Evolutionary conservation across 495 filamentous ascomycete species (phyloP).

Genomic region (Aspergillus conjunctus): DNA sequence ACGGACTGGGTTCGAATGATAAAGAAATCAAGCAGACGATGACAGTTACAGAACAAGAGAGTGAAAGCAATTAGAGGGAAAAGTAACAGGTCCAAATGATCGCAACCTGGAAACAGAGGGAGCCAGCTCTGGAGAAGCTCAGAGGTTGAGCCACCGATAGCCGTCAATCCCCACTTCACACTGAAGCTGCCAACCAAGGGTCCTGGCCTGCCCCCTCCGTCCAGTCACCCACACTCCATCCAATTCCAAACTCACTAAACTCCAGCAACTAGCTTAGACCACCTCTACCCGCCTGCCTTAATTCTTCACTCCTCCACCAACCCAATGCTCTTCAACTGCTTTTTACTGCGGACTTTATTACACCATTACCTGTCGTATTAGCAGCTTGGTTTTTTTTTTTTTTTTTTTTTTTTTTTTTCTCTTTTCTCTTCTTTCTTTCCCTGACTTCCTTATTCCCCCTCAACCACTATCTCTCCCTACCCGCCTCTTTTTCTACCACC

Average conservation of each 20-base stretch:
- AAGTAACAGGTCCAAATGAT: not conserved
- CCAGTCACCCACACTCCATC: constrained; percentile 6
- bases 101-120: not conserved
- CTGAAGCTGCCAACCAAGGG: constrained; percentile 8
- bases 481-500: not conserved
- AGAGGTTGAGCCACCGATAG: not conserved
- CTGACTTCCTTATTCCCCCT: not conserved
- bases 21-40: too few relatives aligned
- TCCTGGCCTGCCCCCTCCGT: not conserved
- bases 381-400: not conserved
- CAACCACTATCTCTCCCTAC: constrained; percentile 2
- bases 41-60: not conserved
- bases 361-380: not conserved
- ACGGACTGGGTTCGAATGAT: too few relatives aligned
- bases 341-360: not conserved
- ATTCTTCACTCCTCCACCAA: constrained; percentile 9
- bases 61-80: not conserved
- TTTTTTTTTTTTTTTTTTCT: not conserved
- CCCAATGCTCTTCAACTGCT: not conserved
- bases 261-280: constrained; percentile 5
- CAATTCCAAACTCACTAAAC: constrained; percentile 8
- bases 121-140: not conserved
- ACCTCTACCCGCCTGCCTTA: constrained; percentile 7
- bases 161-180: constrained; percentile 5
- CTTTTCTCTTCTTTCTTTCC: not conserved